Conservation (phyloP, 2,329 filamentous ascomycete species). For the Trichoderma sp. region DNA sequence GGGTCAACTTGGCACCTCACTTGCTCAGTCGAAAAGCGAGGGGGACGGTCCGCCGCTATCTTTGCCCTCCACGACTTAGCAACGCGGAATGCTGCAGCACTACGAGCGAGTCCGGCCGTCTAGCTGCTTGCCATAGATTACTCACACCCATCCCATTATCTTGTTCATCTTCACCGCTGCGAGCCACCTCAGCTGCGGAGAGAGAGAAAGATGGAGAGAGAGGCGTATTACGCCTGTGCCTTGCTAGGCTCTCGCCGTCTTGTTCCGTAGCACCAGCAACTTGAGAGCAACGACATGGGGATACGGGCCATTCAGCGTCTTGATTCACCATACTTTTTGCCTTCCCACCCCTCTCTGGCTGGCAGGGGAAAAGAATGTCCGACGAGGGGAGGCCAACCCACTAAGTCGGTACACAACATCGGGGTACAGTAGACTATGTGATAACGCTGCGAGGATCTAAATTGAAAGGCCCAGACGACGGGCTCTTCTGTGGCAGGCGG, state of each 20-base stretch:
- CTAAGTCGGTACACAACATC: neutral
- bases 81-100: slow-evolving; percentile 16
- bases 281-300: neutral
- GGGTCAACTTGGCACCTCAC: neutral
- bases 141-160: neutral
- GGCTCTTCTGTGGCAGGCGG: neutral
- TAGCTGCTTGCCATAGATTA: slow-evolving; percentile 1
- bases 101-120: neutral
- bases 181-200: neutral
- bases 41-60: slow-evolving; percentile 5
- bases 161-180: neutral
- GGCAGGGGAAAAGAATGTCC: neutral
- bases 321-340: neutral
- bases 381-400: slow-evolving; percentile 3
- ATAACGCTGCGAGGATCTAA: neutral
- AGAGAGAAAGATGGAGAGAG: neutral
- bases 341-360: neutral
- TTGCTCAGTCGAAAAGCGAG: neutral
- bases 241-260: neutral
- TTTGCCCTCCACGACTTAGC: slow-evolving; percentile 9
- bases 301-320: neutral
- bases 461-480: neutral
- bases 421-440: neutral
- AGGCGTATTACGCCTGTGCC: neutral
- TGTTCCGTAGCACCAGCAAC: neutral